Base-by-base conservation (phyloP, 495 filamentous ascomycete species). In the Ascodesmis nigricans region DNA sequence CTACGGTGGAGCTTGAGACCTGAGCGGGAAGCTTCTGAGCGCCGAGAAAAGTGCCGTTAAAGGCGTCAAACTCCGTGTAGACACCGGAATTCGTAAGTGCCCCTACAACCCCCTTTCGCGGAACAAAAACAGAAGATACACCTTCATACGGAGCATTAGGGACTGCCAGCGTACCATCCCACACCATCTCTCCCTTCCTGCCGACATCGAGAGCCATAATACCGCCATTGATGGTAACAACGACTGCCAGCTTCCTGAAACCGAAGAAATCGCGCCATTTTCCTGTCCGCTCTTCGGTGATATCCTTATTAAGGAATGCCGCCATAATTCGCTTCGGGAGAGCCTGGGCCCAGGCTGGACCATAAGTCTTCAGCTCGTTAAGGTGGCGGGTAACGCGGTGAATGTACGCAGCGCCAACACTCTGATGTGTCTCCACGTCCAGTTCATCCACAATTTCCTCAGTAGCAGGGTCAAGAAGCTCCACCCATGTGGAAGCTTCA, bases 381-480 rank as follows among this genome's bases (percentile, higher is more conserved):
- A 75, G 36, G 49, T 99, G 87, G 27, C 87, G 73, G 41, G 69
- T 75, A 8, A 91, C 62, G 1, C 87, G 71, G 55, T 93, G 83
- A 23, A 83, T 59, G 47, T 92, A 99, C 10, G 90, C 87, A 26
- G 64, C 61, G 11, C 72, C 45, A 7, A 79, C 56, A 46, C 75
- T 84, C 51, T 71, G 72, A 47, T 93, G 78, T 6, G 75, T 76
- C 54, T 99, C 87, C 5, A 73, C 68, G 39, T 91, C 71, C 18
- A 99, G 61, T 23, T 83, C 69, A 46, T 75, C 70, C 1, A 67
- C 83, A 26, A 93, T 58, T 17, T 69, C 65, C 48, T 84, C 73
- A 16, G 67, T 64, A 34, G 64, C 61, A 21, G 75, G 72, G 8
- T 56, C 52, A 4, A 63, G 47, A 19, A 73, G 62, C 30, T 83